A percentile compares a stretch with the other conserved stretches of the same genome.
These are phyloP conservation scores for Botrytis fabae DNA, from an alignment of 2,329 filamentous ascomycete species.

Conservation along the genomic window DNA sequence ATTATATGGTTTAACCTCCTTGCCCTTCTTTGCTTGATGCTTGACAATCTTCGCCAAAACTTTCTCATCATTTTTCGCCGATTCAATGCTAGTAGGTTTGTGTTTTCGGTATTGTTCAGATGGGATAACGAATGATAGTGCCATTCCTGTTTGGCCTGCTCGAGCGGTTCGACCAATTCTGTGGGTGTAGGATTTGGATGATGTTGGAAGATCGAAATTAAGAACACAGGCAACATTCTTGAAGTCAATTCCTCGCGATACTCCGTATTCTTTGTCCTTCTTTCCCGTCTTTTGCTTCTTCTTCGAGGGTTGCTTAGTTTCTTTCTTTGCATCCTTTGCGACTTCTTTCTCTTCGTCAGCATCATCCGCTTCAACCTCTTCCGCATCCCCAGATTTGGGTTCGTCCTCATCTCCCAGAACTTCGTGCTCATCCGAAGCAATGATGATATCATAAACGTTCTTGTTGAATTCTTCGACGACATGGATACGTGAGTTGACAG, in stretches of 20 bases:
- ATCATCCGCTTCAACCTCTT: slow-evolving; percentile 28
- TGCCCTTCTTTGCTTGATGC: slow-evolving; percentile 74
- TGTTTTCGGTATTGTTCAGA: slow-evolving; percentile 82
- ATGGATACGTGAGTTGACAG: slow-evolving; percentile 88
- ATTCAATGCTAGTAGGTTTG: slow-evolving; percentile 75
- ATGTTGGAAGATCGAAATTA: slow-evolving; percentile 92
- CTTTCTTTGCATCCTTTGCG: slow-evolving; percentile 40
- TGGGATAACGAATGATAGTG: slow-evolving; percentile 91
- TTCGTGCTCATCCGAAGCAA: slow-evolving; percentile 90
- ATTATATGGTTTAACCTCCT: slow-evolving; percentile 83
- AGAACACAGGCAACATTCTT: slow-evolving; percentile 91
- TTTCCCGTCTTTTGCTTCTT: slow-evolving; percentile 66
- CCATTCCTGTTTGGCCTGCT: slow-evolving; percentile 89
- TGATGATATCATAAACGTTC: slow-evolving; percentile 95
- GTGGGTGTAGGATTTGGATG: slow-evolving; percentile 93
- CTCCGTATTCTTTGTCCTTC: slow-evolving; percentile 83
- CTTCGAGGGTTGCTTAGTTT: slow-evolving; percentile 50
- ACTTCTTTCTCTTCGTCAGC: slow-evolving; percentile 41
- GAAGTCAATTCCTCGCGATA: slow-evolving; percentile 97
- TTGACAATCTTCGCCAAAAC: slow-evolving; percentile 77
- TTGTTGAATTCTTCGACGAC: slow-evolving; percentile 98
- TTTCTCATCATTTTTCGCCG: slow-evolving; percentile 80
- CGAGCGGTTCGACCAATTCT: slow-evolving; percentile 91
- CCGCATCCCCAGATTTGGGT: slow-evolving; percentile 28
- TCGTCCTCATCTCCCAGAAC: slow-evolving; percentile 65